phyloP scores from a whole-genome alignment of 257 asterid genomes.

The Scutellaria galericulata region DNA sequence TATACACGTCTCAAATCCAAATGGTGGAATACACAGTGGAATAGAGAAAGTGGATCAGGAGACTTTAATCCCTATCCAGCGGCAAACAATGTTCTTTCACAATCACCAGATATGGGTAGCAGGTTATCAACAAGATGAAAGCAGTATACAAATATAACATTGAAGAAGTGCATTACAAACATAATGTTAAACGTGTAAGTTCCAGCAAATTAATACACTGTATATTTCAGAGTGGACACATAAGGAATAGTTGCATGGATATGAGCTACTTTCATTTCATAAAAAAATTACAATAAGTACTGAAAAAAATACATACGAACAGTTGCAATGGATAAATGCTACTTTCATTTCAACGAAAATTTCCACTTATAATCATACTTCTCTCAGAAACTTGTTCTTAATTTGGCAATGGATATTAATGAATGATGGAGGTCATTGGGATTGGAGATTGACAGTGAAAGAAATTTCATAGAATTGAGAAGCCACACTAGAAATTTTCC shows the following conservation, averaged over 20 bases:
- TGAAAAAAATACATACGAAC: constrained; percentile 1
- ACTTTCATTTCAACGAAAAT: constrained; percentile 3
- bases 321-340: background rate
- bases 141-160: background rate
- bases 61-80: background rate
- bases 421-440: background rate
- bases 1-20: too few species aligned
- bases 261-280: background rate
- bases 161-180: background rate
- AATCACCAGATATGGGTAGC: background rate
- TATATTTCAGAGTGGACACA: background rate
- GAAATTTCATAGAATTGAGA: background rate
- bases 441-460: background rate
- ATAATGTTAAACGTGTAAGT: background rate
- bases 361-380: background rate
- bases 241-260: background rate
- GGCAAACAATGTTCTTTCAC: background rate
- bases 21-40: too few species aligned
- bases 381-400: background rate
- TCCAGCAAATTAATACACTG: background rate
- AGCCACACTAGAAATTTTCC: background rate
- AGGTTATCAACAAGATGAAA: background rate
- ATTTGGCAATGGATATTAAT: background rate
- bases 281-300: background rate
- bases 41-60: too few species aligned